Base-by-base conservation (phyloP, 2,329 filamentous ascomycete genomes). In the Arthrinium phaeospermum region DNA sequence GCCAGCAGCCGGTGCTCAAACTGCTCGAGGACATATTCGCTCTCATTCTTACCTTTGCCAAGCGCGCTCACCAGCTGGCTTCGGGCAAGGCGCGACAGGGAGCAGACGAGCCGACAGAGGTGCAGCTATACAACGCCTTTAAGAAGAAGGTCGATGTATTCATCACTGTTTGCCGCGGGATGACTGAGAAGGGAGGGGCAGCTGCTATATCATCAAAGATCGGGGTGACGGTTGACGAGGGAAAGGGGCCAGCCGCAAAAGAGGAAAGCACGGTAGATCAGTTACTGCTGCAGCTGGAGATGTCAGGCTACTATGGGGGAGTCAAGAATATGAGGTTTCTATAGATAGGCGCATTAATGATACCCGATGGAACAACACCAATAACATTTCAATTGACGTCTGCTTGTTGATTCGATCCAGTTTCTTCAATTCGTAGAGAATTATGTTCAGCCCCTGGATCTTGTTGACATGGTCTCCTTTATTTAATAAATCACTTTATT, bases 11-110 rank as follows among this genome's bases (percentile, higher is more conserved):
- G 1, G 89, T 95, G 0, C 85, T 95, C 74, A 89, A 88, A 51
- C 83, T 97, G 0, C 83, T 98, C 0, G 93, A 97, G 73, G 92
- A 93, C 24, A 93, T 96, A 1, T 96, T 97, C 75, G 85, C 86
- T 0, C 82, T 90, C 0, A 88, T 97, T n/a, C 83, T 98, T 14
- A 84, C 86, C 16, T 96, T 96, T 78, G 90, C 91, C n/a, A 88
- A 87, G 76, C 78, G 81, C 49, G 80, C 83, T 24, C 82, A 85
- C 75, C 76, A 83, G n/a, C 83, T 83, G 74, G 81, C 81, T 22
- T 74, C 84, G 16, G 81, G 83, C 61, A 75, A 83, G 53, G 74
- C 73, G 76, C 78, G 74, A 74, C 76, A 22, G 37, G 27, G 10
- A 47, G 30, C 24, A 6, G 44, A 46, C 13, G 34, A 47, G 41